These are phyloP conservation scores for Gaeumannomyces sp. DNA, from an alignment of 2,329 filamentous ascomycete species.

Conservation along the genomic window DNA sequence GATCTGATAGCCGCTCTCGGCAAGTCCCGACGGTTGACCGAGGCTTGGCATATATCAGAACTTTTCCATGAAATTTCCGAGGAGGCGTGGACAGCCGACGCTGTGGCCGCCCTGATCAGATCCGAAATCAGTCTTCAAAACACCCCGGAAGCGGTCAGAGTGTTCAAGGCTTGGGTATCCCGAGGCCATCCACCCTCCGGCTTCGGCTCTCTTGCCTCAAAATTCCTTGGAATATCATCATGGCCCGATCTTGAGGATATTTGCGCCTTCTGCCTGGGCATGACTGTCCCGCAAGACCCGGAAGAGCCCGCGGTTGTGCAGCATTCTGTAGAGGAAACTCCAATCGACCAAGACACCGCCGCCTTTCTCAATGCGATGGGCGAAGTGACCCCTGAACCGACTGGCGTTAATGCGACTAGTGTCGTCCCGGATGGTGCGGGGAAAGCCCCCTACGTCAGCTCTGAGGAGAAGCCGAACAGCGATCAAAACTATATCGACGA, in stretches of 20 bases:
- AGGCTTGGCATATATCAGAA: conserved; percentile 38
- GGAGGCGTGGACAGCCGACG: conserved; percentile 32
- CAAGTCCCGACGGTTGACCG: conserved; percentile 22
- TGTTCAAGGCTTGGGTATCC: conserved; percentile 34
- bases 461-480: not conserved
- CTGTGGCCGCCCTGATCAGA: conserved; percentile 34
- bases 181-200: conserved; percentile 28
- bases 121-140: conserved; percentile 37
- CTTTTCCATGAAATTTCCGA: conserved; percentile 34
- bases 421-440: not conserved
- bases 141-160: conserved; percentile 29
- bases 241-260: conserved; percentile 32
- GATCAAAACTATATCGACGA: not conserved
- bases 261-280: conserved; percentile 28
- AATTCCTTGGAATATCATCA: conserved; percentile 29
- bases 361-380: not conserved
- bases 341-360: not conserved
- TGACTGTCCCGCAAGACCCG: not conserved
- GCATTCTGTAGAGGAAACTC: not conserved
- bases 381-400: not conserved
- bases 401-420: not conserved
- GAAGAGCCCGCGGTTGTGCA: not conserved
- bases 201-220: conserved; percentile 37
- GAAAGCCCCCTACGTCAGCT: not conserved
- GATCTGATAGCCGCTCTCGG: not conserved